Evolutionary conservation across 495 filamentous ascomycete genomes (phyloP), one percentile per base, ranked within the genome.

Genomic region (Delitschia confertaspora): DNA sequence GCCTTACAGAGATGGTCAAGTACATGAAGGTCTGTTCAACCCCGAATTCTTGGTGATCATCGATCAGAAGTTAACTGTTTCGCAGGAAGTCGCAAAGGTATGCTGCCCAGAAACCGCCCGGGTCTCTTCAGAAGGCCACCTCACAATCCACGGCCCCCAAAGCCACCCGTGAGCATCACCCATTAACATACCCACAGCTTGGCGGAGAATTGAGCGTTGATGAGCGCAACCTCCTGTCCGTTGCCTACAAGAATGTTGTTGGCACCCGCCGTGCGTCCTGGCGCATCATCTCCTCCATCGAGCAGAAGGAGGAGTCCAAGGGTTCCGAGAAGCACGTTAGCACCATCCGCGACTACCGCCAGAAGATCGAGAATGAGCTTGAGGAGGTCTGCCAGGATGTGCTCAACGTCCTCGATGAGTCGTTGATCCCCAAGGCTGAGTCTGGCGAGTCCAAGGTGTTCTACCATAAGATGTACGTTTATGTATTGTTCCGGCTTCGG

Each of bases 291-390:
- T 94, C 91, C 65, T 96, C 93, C 47, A 98, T 98, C 65, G 91
- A 98, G 79, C 91, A 98, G 75, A 98, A 98, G 81, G 91, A 98
- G 73, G 91, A 98, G 69, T 89, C 87, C 60, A 99, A 99, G 80
- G 91, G 93, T 61, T 88, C 85, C 48, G 88, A 94, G 51, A 91
- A 95, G 78, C 93, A 99, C 68, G 86, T 96, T 58, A 63, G 71
- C 49, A 93, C 85, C 68, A 96, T 99, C 68, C 83, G 83, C 60
- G 89, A 95, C 31, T 99, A 99, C 75, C 91, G 91, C 58, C 80
- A 93, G 70, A 95, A 96, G 81, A 96, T 96, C 60, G 93, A 99
- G 79, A 78, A 69, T 50, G 91, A 99, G 76, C 78, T 99, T 44
- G 91, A 94, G 80, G 82, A 84, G 67, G 88, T 96, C 64, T 99